phyloP scores from a whole-genome alignment of 2,329 filamentous ascomycete species.

The Ophiocordyceps sinensis region DNA sequence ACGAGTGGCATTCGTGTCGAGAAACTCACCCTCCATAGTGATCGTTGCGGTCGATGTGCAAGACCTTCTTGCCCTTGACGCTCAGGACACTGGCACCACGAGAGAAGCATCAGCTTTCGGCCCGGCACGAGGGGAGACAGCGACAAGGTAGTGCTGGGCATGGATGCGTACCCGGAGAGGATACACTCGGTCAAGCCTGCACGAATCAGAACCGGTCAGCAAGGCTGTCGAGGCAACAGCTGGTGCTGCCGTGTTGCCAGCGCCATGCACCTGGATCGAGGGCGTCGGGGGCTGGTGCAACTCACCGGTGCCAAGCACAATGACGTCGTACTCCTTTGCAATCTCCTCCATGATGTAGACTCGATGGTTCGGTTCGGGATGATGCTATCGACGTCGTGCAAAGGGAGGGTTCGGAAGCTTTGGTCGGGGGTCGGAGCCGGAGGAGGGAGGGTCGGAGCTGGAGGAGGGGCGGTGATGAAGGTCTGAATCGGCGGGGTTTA shows the following conservation, averaged over 20 bases:
- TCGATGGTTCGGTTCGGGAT: not conserved
- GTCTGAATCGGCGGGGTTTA: slow-evolving; percentile 11
- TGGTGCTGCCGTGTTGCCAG: not conserved
- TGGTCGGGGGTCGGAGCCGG: slow-evolving; percentile 3
- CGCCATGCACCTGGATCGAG: not conserved
- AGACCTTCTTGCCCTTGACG: slow-evolving; percentile 97
- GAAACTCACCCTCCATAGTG: slow-evolving; percentile 90
- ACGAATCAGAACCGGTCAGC: slow-evolving; percentile 8
- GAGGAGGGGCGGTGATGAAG: slow-evolving; percentile 11
- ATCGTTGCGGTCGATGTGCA: slow-evolving; percentile 97
- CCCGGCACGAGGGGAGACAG: not conserved
- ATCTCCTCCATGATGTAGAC: slow-evolving; percentile 77
- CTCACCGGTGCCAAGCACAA: slow-evolving; percentile 94
- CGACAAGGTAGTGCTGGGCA: not conserved
- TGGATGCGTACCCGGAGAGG: slow-evolving; percentile 68
- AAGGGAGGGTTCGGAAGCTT: not conserved
- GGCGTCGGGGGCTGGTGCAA: slow-evolving; percentile 8
- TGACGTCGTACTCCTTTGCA: slow-evolving; percentile 94
- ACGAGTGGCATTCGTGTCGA: too few relatives aligned
- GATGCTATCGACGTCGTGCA: not conserved
- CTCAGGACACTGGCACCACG: slow-evolving; percentile 54
- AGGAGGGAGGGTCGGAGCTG: slow-evolving; percentile 6
- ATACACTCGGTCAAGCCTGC: slow-evolving; percentile 96
- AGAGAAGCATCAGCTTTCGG: slow-evolving; percentile 17
- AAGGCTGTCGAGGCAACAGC: not conserved